Base-by-base conservation (phyloP, 805 yeast genomes). In the Teunomyces gatunensis region DNA sequence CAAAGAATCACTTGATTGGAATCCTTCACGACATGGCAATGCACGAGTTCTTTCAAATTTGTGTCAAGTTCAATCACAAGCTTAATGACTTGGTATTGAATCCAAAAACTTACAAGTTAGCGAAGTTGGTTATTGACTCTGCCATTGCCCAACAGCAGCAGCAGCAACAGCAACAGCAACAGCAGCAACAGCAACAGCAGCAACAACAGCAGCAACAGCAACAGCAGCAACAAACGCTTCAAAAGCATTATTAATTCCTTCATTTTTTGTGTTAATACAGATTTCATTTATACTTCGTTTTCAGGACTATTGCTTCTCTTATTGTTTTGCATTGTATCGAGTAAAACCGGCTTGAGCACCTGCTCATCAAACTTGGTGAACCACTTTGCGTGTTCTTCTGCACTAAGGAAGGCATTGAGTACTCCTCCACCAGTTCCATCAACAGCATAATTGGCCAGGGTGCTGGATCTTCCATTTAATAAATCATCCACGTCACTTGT, bases 341-440 rank as follows among this genome's bases (percentile, higher is more conserved):
- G 75, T 45, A 92, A 77, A 0, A 89, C 96, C 1, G 97, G 97
- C 64, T 91, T 91, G 57, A 94, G 74, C 18, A 94, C 94, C 61
- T 89, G 89, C 57, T 94, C 97, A 63, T 94, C 99, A 61, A 94
- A 89, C 56, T 82, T 85, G 17, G 89, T 85, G 65, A 94, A 94
- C 98, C 99, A 92, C 61, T 80, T 84, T 9, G 91, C 87, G 51
- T 84, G 87, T 54, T 87, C 91, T 52, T 85, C 92, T 1, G 80
- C 77, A 50, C 74, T 72, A 28, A 78, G 59, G 46, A 73, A 68
- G 3, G 74, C 69, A 5, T 73, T 70, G 35, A 72, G 56, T 2
- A 71, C 65, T 6, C 78, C 76, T 35, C 52, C 51, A n/a, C 51
- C 51, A 13, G 44, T 37, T 6, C 20, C 33, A 7, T 18, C 37